phyloP scores from a whole-genome alignment of 768 basidiomycete genomes.

The Mycena latifolia region DNA sequence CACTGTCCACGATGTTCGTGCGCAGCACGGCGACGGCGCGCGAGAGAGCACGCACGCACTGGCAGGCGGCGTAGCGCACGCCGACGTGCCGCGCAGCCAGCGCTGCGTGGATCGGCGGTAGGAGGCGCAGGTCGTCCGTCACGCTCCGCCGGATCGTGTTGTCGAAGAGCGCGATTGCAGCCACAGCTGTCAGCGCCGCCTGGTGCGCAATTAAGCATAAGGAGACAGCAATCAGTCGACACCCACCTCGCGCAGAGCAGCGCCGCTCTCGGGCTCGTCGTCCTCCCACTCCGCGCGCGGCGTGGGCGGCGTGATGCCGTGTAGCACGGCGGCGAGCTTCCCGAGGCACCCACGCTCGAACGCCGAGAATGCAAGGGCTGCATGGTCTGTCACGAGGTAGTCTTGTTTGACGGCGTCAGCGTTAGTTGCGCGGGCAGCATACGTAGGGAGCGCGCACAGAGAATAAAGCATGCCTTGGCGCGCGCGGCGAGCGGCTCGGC shows the following conservation, averaged over 20 bases:
- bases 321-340: conserved; percentile 48
- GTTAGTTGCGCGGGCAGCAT: neutral
- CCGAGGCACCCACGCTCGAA: conserved; percentile 76
- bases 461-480: conserved; percentile 80
- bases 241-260: conserved; percentile 72
- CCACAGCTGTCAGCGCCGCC: conserved; percentile 82
- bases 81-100: conserved; percentile 75
- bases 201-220: conserved; percentile 40
- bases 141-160: conserved; percentile 80
- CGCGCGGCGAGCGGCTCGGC: conserved; percentile 57
- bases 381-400: conserved; percentile 79
- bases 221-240: no score
- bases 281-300: conserved; percentile 67
- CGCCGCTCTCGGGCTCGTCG: conserved; percentile 73
- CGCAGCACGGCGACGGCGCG: conserved; percentile 84
- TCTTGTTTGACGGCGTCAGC: conserved; percentile 52
- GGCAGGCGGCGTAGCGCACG: conserved; percentile 89
- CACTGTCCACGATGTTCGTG: conserved; percentile 88
- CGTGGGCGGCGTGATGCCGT: conserved; percentile 63
- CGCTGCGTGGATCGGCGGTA: conserved; percentile 60
- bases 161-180: conserved; percentile 78
- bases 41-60: conserved; percentile 84
- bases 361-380: conserved; percentile 73
- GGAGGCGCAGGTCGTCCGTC: conserved; percentile 68
- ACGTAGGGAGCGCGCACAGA: conserved; percentile 63